phyloP scores from a whole-genome alignment of 2,329 filamentous ascomycete species.

The Cordyceps cateniannulata region DNA sequence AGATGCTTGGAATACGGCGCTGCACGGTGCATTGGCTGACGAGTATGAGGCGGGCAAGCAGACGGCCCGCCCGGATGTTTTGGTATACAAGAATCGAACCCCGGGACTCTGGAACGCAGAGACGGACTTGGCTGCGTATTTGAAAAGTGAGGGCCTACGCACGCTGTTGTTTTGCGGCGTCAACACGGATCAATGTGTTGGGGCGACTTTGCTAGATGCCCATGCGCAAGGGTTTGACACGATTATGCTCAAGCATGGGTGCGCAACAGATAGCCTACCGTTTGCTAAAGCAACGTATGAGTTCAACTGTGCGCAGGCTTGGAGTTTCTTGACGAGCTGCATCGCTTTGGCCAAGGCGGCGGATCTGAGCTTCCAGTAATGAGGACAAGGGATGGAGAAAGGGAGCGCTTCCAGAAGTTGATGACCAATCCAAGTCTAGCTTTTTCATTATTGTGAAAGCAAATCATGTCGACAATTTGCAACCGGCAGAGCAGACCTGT shows the following conservation, averaged over 20 bases:
- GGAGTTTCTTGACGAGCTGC: conserved; percentile 12
- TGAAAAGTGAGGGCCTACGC: conserved; percentile 31
- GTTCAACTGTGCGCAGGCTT: neutral
- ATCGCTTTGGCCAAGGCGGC: neutral
- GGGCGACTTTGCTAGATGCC: conserved; percentile 48
- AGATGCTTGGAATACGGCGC: conserved; percentile 49
- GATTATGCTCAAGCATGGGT: conserved; percentile 48
- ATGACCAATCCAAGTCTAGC: no score
- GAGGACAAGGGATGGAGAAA: no score
- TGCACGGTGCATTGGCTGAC: conserved; percentile 39
- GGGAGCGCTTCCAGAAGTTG: no score
- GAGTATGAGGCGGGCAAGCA: conserved; percentile 25
- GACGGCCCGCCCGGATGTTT: conserved; percentile 34
- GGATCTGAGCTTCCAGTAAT: neutral
- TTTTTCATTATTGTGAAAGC: no score
- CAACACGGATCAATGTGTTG: conserved; percentile 57
- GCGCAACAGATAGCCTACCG: conserved; percentile 38
- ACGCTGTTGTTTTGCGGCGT: conserved; percentile 53
- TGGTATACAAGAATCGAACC: conserved; percentile 52
- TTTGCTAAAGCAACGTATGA: neutral
- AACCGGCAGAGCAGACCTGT: no score
- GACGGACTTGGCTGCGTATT: conserved; percentile 17
- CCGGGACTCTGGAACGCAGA: conserved; percentile 40
- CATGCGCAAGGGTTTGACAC: conserved; percentile 51
- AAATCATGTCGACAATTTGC: no score